Conservation (phyloP, 768 basidiomycete genomes). For the Artomyces pyxidatus region DNA sequence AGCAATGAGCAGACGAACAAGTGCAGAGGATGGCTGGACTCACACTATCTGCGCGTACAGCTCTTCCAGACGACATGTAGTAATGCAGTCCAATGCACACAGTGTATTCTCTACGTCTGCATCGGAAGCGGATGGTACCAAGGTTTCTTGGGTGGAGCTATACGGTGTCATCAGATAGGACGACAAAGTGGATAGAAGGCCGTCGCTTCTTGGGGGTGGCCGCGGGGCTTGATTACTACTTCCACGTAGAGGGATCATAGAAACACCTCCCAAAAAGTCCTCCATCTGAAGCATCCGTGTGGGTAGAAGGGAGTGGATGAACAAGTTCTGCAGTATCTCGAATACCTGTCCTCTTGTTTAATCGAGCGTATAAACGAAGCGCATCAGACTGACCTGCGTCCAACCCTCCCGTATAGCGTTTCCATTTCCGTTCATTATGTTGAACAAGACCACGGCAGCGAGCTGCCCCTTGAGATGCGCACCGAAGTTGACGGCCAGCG, state of each 20-base stretch:
- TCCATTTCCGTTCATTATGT: slow-evolving; percentile 94
- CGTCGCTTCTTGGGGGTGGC: slow-evolving; percentile 64
- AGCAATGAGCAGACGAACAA: neutral
- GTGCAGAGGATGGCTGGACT: slow-evolving; percentile 22
- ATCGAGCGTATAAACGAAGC: too few relatives aligned
- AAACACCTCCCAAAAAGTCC: slow-evolving; percentile 93
- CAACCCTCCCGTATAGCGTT: slow-evolving; percentile 92
- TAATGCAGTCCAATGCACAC: slow-evolving; percentile 91
- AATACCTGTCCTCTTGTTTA: slow-evolving; percentile 65
- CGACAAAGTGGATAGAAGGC: slow-evolving; percentile 86
- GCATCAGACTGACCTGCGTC: slow-evolving; percentile 72
- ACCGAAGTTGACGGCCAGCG: slow-evolving; percentile 88
- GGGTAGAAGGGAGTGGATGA: slow-evolving; percentile 88
- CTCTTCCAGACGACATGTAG: slow-evolving; percentile 89
- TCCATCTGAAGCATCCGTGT: slow-evolving; percentile 93
- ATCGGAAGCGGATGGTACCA: slow-evolving; percentile 84
- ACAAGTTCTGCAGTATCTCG: slow-evolving; percentile 96
- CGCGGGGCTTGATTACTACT: slow-evolving; percentile 46
- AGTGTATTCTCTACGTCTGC: slow-evolving; percentile 90
- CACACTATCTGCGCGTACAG: slow-evolving; percentile 91
- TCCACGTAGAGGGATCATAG: slow-evolving; percentile 84
- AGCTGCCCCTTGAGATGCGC: slow-evolving; percentile 93
- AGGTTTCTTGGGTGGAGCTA: slow-evolving; percentile 57
- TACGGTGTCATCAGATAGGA: slow-evolving; percentile 98
- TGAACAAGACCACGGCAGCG: slow-evolving; percentile 94